Evolutionary conservation across 2,329 filamentous ascomycete species (phyloP).

Genomic region (Pestalotiopsis sp.): DNA sequence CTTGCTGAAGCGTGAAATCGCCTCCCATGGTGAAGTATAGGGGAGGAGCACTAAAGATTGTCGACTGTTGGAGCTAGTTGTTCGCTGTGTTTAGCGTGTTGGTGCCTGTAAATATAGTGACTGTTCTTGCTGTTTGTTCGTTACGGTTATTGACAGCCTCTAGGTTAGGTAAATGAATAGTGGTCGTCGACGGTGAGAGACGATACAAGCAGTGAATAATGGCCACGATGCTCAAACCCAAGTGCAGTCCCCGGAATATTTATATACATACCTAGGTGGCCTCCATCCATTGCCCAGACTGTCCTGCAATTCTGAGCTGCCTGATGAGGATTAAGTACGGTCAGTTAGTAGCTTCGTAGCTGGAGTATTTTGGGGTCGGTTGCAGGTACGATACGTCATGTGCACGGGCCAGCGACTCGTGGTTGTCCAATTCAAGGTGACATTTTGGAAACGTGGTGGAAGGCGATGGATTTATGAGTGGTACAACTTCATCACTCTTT

Average conservation of each 20-base stretch:
- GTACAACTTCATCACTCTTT: no score
- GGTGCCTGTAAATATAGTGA: no score
- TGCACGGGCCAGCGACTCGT: constrained; percentile 2
- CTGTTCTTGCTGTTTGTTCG: no score
- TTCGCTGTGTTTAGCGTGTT: neutral
- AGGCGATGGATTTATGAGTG: no score
- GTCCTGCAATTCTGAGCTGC: constrained; percentile 3
- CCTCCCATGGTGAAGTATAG: neutral
- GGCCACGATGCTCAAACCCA: no score
- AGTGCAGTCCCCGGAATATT: neutral
- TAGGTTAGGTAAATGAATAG: no score
- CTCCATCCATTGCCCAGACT: neutral
- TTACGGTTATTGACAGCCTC: no score
- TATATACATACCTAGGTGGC: neutral
- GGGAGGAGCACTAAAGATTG: neutral
- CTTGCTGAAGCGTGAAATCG: neutral
- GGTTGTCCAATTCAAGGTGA: constrained; percentile 10
- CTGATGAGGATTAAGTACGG: constrained; percentile 3
- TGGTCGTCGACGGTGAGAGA: no score
- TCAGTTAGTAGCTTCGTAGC: neutral
- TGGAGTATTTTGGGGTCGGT: neutral
- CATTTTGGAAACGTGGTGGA: constrained; percentile 2
- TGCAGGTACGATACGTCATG: constrained; percentile 1
- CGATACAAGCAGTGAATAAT: no score
- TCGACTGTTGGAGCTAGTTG: neutral